Base-by-base conservation (phyloP, 192 early-diverging fungal genomes). In the Coemansia sp. region DNA sequence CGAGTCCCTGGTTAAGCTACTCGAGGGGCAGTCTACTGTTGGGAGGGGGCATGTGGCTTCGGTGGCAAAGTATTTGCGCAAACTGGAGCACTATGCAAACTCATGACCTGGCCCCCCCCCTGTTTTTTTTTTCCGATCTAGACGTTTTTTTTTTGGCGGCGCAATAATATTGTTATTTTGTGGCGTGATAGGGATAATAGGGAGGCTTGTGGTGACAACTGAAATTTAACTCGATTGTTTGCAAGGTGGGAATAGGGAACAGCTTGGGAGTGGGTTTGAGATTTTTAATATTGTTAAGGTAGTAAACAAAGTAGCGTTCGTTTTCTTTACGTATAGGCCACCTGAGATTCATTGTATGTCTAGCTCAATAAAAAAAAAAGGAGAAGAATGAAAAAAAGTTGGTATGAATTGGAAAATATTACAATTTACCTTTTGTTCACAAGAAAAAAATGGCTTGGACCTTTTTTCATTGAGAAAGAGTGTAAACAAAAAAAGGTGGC, bases 81-180 rank as follows among this genome's bases (percentile, higher is more conserved):
- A 62, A 28, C 78, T 80, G 3, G 78, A 80, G 38, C 61, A 61
- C 33, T 80, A 80, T 55, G 65, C 73, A 9, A 65, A 56, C 16
- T 26, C 52, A 55, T 55, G 14, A 50, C 4, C 3, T 3, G 2
- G 5, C 14, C 43, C 25, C 31, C 31, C 31, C 31, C 31, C 4
- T 31, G 1, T 31, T 31, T 31, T 4, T 31, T 31, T 31, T 31
- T 31, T 31, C 31, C 31, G 31, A 31, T 31, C 31, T 31, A 31
- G 31, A 31, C 31, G 31, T 4, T 31, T n/a, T n/a, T n/a, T n/a
- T n/a, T n/a, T 31, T 31, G 31, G 31, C 4, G 31, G 31, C 31
- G 31, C 31, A 31, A 31, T 31, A 31, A 31, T 52, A 2, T 26
- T 52, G 12, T 50, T 52, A 13, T 52, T 8, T 52, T 52, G 23